Percentiles rank a stretch among this genome's conserved stretches.
phyloP scores from a whole-genome alignment of 352 stramenopile species.

The Detonula confervacea region DNA sequence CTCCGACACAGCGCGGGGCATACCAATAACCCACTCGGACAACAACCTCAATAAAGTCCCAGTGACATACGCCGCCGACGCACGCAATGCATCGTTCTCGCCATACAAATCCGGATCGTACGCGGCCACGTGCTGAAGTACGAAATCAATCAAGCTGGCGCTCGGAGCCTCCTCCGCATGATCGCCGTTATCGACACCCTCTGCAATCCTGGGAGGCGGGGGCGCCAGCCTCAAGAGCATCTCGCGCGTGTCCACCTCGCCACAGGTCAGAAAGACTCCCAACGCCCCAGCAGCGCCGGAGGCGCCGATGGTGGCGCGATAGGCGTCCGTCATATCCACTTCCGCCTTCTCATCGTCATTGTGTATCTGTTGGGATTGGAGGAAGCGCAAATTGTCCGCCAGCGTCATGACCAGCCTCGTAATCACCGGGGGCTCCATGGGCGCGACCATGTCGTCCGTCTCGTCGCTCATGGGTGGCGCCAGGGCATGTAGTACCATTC shows the following conservation, averaged over 20 bases:
- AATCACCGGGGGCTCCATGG: constrained; percentile 35
- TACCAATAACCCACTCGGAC: constrained; percentile 53
- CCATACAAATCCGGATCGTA: constrained; percentile 21
- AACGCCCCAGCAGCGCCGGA: constrained; percentile 65
- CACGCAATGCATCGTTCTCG: constrained; percentile 7
- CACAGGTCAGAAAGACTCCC: constrained; percentile 63
- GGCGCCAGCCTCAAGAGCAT: constrained; percentile 68
- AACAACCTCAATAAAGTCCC: constrained; percentile 42
- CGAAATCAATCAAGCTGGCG: constrained; percentile 55
- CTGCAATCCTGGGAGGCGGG: constrained; percentile 30
- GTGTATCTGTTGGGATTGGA: constrained; percentile 39
- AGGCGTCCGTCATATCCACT: constrained; percentile 36
- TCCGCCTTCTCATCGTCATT: neutral
- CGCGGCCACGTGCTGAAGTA: constrained; percentile 42
- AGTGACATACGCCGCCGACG: constrained; percentile 39
- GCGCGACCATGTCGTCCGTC: constrained; percentile 29
- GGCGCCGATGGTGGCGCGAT: constrained; percentile 34
- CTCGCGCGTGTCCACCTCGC: constrained; percentile 65
- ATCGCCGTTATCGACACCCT: constrained; percentile 14
- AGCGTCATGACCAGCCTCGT: constrained; percentile 43
- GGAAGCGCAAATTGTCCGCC: constrained; percentile 48
- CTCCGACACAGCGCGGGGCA: constrained; percentile 45
- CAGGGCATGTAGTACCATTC: constrained; percentile 74
- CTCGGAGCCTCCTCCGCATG: neutral
- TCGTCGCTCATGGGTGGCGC: constrained; percentile 64